Conservation (phyloP, 257 asterid species). For the Perilla frutescens region DNA sequence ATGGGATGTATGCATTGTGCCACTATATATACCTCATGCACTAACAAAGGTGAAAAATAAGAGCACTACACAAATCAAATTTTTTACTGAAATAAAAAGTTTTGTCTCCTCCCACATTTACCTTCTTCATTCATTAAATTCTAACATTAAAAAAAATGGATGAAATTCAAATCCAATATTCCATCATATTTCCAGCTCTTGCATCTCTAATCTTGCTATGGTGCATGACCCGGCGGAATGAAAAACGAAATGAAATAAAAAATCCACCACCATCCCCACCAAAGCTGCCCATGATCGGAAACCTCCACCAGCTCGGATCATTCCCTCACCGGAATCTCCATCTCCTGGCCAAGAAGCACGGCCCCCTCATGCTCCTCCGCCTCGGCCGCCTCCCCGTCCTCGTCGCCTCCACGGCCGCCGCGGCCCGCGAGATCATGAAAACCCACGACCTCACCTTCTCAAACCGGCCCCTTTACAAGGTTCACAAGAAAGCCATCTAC, state of each 20-base stretch:
- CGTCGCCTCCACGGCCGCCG: neutral
- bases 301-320: slow-evolving; percentile 1
- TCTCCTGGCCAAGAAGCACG: neutral
- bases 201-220: neutral
- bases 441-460: neutral
- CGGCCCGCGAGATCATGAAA: neutral
- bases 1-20: too few species aligned
- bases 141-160: neutral
- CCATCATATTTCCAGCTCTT: neutral
- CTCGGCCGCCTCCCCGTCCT: slow-evolving; percentile 2
- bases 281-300: slow-evolving; percentile 21
- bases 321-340: neutral
- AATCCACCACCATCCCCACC: neutral
- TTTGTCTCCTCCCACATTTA: too few species aligned
- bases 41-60: too few species aligned
- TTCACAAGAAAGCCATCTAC: neutral
- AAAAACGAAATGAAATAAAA: too few species aligned
- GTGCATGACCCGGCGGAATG: too few species aligned
- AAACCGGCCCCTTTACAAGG: neutral
- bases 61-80: too few species aligned
- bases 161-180: neutral
- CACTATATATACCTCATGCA: too few species aligned
- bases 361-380: slow-evolving; percentile 15
- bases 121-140: too few species aligned
- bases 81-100: too few species aligned